Percentiles rank a stretch among this genome's conserved stretches.
phyloP scores from a whole-genome alignment of 2,329 filamentous ascomycete species.

The Fusarium lateritium region DNA sequence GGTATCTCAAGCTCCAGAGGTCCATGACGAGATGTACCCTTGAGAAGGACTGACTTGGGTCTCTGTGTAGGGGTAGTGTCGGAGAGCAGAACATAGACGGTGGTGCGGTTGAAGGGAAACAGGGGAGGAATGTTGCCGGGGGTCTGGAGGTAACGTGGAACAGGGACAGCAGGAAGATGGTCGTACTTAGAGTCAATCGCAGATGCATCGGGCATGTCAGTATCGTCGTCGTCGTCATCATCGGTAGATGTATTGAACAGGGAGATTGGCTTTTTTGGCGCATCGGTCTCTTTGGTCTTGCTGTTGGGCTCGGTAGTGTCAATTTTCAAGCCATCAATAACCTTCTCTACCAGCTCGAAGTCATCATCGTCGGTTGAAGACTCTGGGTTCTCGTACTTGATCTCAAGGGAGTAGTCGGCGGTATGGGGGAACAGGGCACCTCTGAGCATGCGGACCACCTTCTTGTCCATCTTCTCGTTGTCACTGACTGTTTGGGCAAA shows the following conservation, averaged over 20 bases:
- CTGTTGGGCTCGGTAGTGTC: slow-evolving; percentile 35
- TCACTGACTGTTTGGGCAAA: slow-evolving; percentile 74
- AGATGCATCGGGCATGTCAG: slow-evolving; percentile 46
- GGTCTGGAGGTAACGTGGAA: slow-evolving; percentile 74
- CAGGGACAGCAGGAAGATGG: slow-evolving; percentile 66
- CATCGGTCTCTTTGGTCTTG: slow-evolving; percentile 18
- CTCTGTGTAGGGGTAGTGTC: slow-evolving; percentile 59
- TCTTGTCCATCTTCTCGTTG: slow-evolving; percentile 76
- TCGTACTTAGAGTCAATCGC: slow-evolving; percentile 57
- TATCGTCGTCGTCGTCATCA: slow-evolving; percentile 61
- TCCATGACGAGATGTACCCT: slow-evolving; percentile 69
- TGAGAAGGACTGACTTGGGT: slow-evolving; percentile 70
- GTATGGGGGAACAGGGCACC: slow-evolving; percentile 77
- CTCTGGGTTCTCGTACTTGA: slow-evolving; percentile 65
- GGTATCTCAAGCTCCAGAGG: slow-evolving; percentile 76
- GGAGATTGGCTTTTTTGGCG: slow-evolving; percentile 64
- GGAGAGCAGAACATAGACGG: slow-evolving; percentile 75
- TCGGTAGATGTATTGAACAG: slow-evolving; percentile 69
- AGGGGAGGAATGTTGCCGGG: slow-evolving; percentile 75
- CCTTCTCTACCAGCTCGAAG: slow-evolving; percentile 74
- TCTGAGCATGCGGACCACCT: slow-evolving; percentile 82
- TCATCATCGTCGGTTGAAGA: slow-evolving; percentile 60
- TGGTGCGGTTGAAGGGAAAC: slow-evolving; percentile 76
- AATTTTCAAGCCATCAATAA: slow-evolving; percentile 64
- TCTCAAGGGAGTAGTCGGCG: slow-evolving; percentile 73